Base-by-base conservation (phyloP, 495 filamentous ascomycete genomes). In the Xylaria curta region DNA sequence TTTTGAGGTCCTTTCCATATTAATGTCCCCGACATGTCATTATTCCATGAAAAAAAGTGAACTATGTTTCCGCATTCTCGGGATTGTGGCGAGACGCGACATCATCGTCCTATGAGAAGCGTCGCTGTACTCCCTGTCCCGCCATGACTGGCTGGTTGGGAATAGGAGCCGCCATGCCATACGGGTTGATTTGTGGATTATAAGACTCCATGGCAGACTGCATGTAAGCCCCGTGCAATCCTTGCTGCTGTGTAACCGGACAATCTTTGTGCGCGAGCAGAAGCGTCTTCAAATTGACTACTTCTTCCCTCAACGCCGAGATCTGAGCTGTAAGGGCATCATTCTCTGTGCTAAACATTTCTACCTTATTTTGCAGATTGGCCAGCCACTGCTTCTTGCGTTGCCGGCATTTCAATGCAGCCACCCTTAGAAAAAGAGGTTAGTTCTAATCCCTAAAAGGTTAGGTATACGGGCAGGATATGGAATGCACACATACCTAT, bases 311-410 rank as follows among this genome's bases (percentile, higher is more conserved):
- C 1, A 99, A 84, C 70, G 90, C 87, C 33, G 91, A 89, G 66
- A 98, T 94, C 59, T 95, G 94, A 7, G 89, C 86, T 24, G 91
- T 93, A 62, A 99, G 87, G 6, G 89, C 89, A 75, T 99, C 96
- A 75, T 98, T 98, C 83, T 99, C 96, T 4, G 86, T 89, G 49
- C 89, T 93, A 77, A 92, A 98, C 54, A 97, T 82, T 78, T 99
- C 96, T 38, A 98, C 96, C 81, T 99, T 99, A 28, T 88, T 88
- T 81, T 99, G 96, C 3, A 99, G 87, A 78, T 97, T 99, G 19
- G 93, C 92, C 56, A 99, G 89, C 96, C 96, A 99, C 79, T 98
- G 96, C 85, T 99, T 99, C 86, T 99, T 99, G 7, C 96, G 91
- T 80, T 99, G 96, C 68, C 96, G 91, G 84, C 96, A 99, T 81